A percentile compares a stretch with the other conserved stretches of the same genome.
phyloP scores from a whole-genome alignment of 331 rosid species.

The Malus hybrid region DNA sequence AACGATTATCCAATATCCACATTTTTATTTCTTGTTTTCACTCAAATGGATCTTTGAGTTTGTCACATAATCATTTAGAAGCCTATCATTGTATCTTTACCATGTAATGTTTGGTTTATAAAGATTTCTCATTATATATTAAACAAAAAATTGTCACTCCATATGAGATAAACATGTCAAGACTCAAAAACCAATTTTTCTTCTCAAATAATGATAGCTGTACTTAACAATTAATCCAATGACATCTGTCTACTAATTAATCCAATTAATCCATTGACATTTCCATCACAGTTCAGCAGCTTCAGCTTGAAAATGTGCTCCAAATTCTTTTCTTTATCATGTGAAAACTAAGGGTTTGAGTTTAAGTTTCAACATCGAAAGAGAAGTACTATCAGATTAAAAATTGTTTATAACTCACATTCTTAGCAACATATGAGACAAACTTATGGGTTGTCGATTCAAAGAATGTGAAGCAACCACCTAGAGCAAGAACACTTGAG shows the following conservation, averaged over 20 bases:
- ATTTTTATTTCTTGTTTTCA: not conserved
- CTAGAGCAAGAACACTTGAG: not conserved
- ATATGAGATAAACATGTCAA: not conserved
- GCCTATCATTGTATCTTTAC: not conserved
- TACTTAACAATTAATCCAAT: not conserved
- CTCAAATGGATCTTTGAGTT: constrained; percentile 5
- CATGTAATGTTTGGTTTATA: not conserved
- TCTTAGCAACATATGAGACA: not conserved
- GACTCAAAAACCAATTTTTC: not conserved
- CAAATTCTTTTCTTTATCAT: too few relatives aligned
- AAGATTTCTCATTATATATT: too few relatives aligned
- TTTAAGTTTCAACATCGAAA: too few relatives aligned
- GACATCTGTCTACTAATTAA: not conserved
- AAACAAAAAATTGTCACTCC: not conserved
- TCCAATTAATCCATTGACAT: too few relatives aligned
- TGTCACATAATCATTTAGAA: constrained; percentile 2
- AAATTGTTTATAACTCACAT: not conserved
- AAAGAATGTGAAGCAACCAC: not conserved
- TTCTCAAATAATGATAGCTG: not conserved
- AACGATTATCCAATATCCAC: not conserved
- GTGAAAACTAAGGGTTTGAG: too few relatives aligned
- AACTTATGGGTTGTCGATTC: not conserved
- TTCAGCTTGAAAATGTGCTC: too few relatives aligned
- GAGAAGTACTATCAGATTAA: not conserved
- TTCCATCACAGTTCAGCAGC: too few relatives aligned